Evolutionary conservation across 2,329 filamentous ascomycete species (phyloP), one percentile per base, ranked within the genome.

Genomic region (Seiridium unicorne): DNA sequence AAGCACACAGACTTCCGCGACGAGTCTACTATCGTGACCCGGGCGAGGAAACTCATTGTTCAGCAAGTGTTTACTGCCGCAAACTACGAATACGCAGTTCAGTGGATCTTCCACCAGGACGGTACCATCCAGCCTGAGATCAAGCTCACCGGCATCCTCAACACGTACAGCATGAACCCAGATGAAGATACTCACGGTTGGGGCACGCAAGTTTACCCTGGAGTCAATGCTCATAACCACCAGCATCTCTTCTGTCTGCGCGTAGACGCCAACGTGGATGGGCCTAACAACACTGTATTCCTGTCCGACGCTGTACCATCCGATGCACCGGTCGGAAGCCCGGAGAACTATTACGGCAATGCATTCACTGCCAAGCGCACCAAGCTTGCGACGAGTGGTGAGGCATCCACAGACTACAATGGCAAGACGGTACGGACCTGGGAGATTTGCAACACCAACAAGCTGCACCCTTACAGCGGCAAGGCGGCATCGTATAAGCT

Each of bases 1-100:
- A 97, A 97, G 78, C 92, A 96, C 77, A 93, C 88, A 13, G 93
- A 97, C 76, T 97, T 97, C 84, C 86, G 93, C 44, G 93, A 97
- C 70, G 90, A 95, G 48, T 94, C 91, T 0, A 86, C 88, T 58
- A 92, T 95, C 8, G 91, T 96, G 4, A 97, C 93, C 0, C 88
- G 93, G 34, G 92, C 89, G 1, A 87, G 92, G 58, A 96, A 95
- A 73, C 84, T 97, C 60, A 84, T 97, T 70, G 83, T 97, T 65
- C 93, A 92, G 65, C 93, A 97, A 67, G 90, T 97, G 71, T 97
- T 97, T 77, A 97, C 93, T 0, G 93, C 93, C 0, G 93, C 93
- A 34, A 97, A 97, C 79, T 97, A 97, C 77, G 93, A 97, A 74
- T 97, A 97, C 76, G 80, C 80, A 2, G 75, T 82, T 35, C 80